Conservation (phyloP, 371 early-diverging fungal genomes). For the Mortierella sp. region DNA sequence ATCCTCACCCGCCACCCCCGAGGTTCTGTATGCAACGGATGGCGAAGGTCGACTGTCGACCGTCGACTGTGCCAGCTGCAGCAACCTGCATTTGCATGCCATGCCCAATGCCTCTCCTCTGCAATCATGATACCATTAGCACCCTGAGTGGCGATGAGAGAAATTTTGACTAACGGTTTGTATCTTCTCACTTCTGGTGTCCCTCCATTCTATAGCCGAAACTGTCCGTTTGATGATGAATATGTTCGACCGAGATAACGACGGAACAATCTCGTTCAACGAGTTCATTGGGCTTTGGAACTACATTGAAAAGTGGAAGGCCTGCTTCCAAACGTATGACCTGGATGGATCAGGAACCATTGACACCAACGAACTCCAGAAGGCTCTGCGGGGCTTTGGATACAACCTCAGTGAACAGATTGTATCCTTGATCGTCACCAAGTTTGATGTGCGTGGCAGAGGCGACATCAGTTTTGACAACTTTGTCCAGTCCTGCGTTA, state of each 20-base stretch:
- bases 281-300: conserved; percentile 85
- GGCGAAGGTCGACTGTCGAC: too few relatives aligned
- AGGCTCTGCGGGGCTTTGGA: conserved; percentile 80
- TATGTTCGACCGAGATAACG: conserved; percentile 69
- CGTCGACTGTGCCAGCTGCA: too few relatives aligned
- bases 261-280: conserved; percentile 78
- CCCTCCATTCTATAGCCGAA: conserved; percentile 29
- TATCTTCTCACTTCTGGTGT: not conserved
- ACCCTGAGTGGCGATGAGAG: not conserved
- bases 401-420: conserved; percentile 53
- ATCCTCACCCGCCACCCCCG: too few relatives aligned
- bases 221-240: conserved; percentile 62
- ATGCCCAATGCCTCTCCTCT: too few relatives aligned
- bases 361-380: conserved; percentile 74
- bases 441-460: conserved; percentile 79
- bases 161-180: not conserved
- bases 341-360: conserved; percentile 85
- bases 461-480: conserved; percentile 84
- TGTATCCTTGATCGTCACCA: conserved; percentile 69
- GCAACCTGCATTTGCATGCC: too few relatives aligned
- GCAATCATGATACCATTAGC: too few relatives aligned
- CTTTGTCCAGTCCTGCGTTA: conserved; percentile 87
- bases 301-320: conserved; percentile 80
- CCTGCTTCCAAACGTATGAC: conserved; percentile 85
- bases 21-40: too few relatives aligned